phyloP scores from a whole-genome alignment of 2,329 filamentous ascomycete genomes.

The Sporothrix protearum region DNA sequence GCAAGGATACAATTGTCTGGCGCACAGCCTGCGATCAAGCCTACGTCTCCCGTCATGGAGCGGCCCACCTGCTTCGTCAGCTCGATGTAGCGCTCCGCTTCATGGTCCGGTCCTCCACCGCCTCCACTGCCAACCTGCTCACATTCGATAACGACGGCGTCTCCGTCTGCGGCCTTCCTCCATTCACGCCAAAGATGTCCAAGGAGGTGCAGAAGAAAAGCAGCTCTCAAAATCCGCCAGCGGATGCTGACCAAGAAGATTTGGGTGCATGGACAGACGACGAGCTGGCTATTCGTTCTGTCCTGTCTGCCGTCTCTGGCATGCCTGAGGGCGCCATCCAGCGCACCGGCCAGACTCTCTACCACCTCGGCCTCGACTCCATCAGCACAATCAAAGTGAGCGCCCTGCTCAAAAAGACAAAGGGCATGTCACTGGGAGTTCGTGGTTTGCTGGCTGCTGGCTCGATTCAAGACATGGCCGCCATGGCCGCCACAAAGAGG shows the following conservation, averaged over 20 bases:
- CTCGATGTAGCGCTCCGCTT: slow-evolving; percentile 58
- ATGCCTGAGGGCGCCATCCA: slow-evolving; percentile 55
- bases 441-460: slow-evolving; percentile 66
- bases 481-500: slow-evolving; percentile 11
- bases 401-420: slow-evolving; percentile 59
- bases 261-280: slow-evolving; percentile 35
- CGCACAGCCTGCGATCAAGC: slow-evolving; percentile 65
- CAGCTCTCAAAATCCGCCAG: background rate
- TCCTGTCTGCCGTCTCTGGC: slow-evolving; percentile 58
- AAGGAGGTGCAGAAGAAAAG: background rate
- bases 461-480: slow-evolving; percentile 63
- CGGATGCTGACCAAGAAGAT: background rate
- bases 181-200: slow-evolving; percentile 35
- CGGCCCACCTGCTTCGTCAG: slow-evolving; percentile 50
- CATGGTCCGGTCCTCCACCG: slow-evolving; percentile 47
- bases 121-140: slow-evolving; percentile 42
- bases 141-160: slow-evolving; percentile 49
- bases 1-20: slow-evolving; percentile 46
- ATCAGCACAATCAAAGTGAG: slow-evolving; percentile 86
- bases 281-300: slow-evolving; percentile 43
- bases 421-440: slow-evolving; percentile 60
- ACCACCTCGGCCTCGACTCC: slow-evolving; percentile 84
- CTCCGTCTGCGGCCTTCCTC: slow-evolving; percentile 62
- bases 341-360: slow-evolving; percentile 60
- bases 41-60: slow-evolving; percentile 47